These are phyloP conservation scores for Triticum monococcum DNA, from an alignment of 176 grass and related monocot species.

Conservation along the genomic window DNA sequence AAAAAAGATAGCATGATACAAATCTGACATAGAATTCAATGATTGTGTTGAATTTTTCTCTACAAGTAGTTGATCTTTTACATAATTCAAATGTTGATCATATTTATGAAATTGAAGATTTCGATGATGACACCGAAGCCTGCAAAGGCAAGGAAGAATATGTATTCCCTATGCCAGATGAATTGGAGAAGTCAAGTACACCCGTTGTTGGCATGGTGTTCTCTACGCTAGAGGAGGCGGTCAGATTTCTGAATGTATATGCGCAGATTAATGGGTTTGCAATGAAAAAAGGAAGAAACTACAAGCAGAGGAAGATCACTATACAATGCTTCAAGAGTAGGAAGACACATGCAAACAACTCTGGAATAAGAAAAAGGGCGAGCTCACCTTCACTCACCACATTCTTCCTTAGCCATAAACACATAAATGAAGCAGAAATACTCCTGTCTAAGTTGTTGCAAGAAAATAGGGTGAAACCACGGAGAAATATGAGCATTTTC, in stretches of 20 bases:
- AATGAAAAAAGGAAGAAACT: background rate
- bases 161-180: conserved; percentile 13
- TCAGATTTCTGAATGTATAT: conserved; percentile 5
- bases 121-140: background rate
- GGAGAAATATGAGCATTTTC: conserved; percentile 14
- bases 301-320: too few relatives aligned
- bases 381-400: background rate
- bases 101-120: background rate
- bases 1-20: too few relatives aligned
- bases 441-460: background rate
- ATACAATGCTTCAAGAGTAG: too few relatives aligned
- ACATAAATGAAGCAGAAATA: background rate
- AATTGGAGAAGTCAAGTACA: conserved; percentile 9
- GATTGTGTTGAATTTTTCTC: too few relatives aligned
- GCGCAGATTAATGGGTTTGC: background rate
- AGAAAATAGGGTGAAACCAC: conserved; percentile 12
- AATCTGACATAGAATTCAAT: too few relatives aligned
- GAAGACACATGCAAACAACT: too few relatives aligned
- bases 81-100: too few relatives aligned
- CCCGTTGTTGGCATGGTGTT: conserved; percentile 26
- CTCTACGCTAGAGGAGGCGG: background rate
- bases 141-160: too few relatives aligned
- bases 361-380: too few relatives aligned
- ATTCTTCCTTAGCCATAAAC: background rate
- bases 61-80: too few relatives aligned